Evolutionary conservation across 495 filamentous ascomycete species (phyloP).

Genomic region (Trichoderma reesei): DNA sequence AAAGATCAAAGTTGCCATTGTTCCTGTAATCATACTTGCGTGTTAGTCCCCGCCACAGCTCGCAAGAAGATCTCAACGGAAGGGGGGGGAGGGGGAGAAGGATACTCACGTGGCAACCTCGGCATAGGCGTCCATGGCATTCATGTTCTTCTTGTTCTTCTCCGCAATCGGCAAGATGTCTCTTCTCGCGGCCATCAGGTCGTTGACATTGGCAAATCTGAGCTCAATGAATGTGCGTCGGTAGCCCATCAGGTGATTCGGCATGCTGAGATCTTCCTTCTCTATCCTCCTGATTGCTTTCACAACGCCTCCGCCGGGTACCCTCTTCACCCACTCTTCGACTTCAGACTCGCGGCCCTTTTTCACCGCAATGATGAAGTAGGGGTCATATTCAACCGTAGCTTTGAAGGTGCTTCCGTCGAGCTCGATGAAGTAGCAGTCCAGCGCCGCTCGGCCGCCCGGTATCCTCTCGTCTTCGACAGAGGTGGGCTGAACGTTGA

Average conservation of each 20-base stretch:
- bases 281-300: constrained; percentile 68
- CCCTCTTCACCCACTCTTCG: constrained; percentile 86
- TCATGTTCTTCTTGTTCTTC: constrained; percentile 90
- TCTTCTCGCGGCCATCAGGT: constrained; percentile 73
- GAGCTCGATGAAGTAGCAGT: constrained; percentile 96
- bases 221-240: constrained; percentile 76
- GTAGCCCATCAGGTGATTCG: constrained; percentile 91
- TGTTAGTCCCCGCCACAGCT: neutral
- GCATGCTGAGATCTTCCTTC: constrained; percentile 92
- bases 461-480: constrained; percentile 76
- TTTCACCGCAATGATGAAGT: constrained; percentile 86
- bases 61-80: neutral
- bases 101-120: constrained; percentile 75
- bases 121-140: constrained; percentile 95
- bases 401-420: constrained; percentile 92
- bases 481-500: constrained; percentile 84
- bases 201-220: constrained; percentile 74
- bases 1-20: constrained; percentile 85
- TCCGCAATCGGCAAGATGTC: constrained; percentile 84
- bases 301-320: constrained; percentile 71
- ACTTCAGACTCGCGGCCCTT: constrained; percentile 84
- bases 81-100: neutral
- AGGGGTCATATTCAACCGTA: constrained; percentile 91
- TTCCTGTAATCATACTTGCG: constrained; percentile 45
- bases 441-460: constrained; percentile 74